Percentiles rank a stretch among this genome's conserved stretches.
Conservation (phyloP, 169 alveolate genomes). For the Hammondia hammondi region DNA sequence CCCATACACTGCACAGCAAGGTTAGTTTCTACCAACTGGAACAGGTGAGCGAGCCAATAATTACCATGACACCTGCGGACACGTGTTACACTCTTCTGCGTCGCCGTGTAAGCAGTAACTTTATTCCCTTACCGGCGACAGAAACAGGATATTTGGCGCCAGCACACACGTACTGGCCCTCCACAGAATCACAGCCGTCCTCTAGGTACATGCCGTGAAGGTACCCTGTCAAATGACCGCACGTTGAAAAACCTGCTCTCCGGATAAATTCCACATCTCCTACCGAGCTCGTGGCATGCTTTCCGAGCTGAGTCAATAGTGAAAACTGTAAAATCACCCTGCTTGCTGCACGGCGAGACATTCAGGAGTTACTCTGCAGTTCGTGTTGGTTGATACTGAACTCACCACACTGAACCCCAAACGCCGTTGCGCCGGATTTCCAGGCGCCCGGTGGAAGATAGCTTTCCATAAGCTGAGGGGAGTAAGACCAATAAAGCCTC, state of each 20-base stretch:
- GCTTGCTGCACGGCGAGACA: conserved; percentile 50
- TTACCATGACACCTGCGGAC: conserved; percentile 53
- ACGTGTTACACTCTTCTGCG: background rate
- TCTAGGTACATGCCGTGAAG: conserved; percentile 80
- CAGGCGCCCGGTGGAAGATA: conserved; percentile 85
- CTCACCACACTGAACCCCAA: conserved; percentile 71
- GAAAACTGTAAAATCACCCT: conserved; percentile 81
- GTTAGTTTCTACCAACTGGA: background rate
- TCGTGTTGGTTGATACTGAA: background rate
- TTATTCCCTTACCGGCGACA: conserved; percentile 70
- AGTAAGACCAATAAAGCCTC: background rate
- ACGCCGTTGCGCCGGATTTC: conserved; percentile 78
- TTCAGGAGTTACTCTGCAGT: background rate
- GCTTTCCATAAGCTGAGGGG: conserved; percentile 75
- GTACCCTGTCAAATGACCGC: conserved; percentile 75
- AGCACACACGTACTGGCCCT: conserved; percentile 87
- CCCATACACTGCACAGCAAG: conserved; percentile 80
- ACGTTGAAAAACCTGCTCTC: background rate
- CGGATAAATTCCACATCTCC: background rate
- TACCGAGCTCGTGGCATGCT: conserved; percentile 86
- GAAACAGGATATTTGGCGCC: conserved; percentile 83
- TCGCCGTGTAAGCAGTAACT: no score
- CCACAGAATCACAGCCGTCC: conserved; percentile 80
- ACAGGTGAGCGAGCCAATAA: background rate
- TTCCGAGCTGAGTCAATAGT: conserved; percentile 83